Evolutionary conservation across 192 early-diverging fungal species (phyloP).

Genomic region (Coemansia sp.): DNA sequence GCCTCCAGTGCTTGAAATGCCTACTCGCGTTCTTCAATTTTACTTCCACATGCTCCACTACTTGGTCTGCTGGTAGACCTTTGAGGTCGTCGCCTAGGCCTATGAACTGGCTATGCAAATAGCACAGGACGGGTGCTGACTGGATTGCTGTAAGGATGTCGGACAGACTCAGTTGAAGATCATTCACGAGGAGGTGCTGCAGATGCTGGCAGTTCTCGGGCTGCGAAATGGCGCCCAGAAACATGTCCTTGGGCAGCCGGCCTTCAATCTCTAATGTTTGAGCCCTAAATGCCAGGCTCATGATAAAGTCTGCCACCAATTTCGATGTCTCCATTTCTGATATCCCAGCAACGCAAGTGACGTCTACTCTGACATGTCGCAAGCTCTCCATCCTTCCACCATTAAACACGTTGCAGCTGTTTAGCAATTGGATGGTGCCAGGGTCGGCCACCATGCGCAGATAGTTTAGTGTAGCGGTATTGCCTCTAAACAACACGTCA

Average conservation of each 20-base stretch:
- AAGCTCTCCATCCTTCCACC: neutral
- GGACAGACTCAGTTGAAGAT: neutral
- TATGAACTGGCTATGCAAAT: neutral
- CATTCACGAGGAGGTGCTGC: neutral
- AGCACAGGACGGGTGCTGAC: neutral
- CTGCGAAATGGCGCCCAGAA: neutral
- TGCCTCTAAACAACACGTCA: slow-evolving; percentile 1
- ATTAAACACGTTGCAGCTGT: neutral
- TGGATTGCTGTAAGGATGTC: neutral
- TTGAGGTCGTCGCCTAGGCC: neutral
- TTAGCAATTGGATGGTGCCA: neutral
- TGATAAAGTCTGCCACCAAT: neutral
- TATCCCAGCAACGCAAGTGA: neutral
- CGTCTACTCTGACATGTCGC: neutral
- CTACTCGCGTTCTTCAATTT: neutral
- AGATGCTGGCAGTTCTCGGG: neutral
- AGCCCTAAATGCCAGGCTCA: neutral
- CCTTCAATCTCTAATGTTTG: neutral
- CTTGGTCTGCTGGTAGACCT: neutral
- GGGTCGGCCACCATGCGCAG: neutral
- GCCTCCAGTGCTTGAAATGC: neutral
- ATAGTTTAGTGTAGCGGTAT: neutral
- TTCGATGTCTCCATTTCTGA: neutral
- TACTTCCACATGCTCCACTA: neutral
- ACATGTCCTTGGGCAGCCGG: neutral